Percentiles rank a stretch among this genome's conserved stretches.
These are phyloP conservation scores for Calocera viscosa DNA, from an alignment of 768 basidiomycete genomes.

Conservation along the genomic window DNA sequence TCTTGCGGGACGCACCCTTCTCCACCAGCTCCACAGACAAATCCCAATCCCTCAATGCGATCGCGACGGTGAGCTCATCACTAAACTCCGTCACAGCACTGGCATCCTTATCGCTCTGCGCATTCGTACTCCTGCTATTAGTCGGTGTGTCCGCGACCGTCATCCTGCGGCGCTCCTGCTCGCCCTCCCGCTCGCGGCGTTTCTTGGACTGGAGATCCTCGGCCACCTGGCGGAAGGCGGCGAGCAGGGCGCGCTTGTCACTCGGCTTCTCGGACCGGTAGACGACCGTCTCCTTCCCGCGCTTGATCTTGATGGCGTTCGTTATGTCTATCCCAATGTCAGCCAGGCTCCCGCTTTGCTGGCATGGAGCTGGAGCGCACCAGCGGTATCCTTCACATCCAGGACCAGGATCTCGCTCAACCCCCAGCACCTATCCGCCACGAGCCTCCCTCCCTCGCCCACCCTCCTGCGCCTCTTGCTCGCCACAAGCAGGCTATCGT, in stretches of 20 bases:
- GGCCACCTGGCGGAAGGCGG: conserved; percentile 80
- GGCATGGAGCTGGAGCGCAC: conserved; percentile 34
- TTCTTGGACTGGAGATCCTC: conserved; percentile 81
- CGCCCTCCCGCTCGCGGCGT: conserved; percentile 86
- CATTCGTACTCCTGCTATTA: conserved; percentile 45
- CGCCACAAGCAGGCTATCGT: conserved; percentile 83
- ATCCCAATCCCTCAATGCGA: conserved; percentile 79
- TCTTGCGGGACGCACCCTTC: conserved; percentile 42
- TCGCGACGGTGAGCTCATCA: conserved; percentile 82
- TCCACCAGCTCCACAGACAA: conserved; percentile 76
- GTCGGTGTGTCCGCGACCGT: conserved; percentile 51
- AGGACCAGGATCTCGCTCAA: conserved; percentile 88
- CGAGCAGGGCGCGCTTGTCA: conserved; percentile 77
- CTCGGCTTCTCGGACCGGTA: conserved; percentile 70
- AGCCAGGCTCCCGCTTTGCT: not conserved
- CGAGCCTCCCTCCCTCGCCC: conserved; percentile 60
- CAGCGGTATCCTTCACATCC: conserved; percentile 89
- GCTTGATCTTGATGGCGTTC: conserved; percentile 92
- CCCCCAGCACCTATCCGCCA: conserved; percentile 88
- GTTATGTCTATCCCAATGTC: conserved; percentile 40
- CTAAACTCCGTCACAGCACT: conserved; percentile 86
- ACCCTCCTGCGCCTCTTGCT: conserved; percentile 55
- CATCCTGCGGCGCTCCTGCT: conserved; percentile 70
- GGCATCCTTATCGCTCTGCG: conserved; percentile 65
- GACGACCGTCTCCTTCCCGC: conserved; percentile 88